Conservation (phyloP, 495 filamentous ascomycete species). For the Penicillium flavigenum region DNA sequence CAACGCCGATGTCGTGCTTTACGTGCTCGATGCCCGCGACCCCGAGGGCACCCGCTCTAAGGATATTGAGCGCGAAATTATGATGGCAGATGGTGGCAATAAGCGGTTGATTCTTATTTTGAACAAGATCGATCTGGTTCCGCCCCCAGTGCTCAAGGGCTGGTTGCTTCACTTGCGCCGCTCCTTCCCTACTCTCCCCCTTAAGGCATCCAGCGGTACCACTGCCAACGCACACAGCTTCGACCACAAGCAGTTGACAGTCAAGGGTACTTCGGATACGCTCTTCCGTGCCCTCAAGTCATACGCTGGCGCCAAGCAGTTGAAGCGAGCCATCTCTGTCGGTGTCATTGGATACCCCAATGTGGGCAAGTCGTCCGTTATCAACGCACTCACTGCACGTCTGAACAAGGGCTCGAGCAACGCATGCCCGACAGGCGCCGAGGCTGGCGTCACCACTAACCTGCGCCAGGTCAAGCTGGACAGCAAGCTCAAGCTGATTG, state of each 20-base stretch:
- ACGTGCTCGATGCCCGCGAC: constrained; percentile 92
- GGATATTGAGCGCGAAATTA: constrained; percentile 85
- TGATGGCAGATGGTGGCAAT: constrained; percentile 75
- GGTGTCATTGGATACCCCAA: constrained; percentile 97
- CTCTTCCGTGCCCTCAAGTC: constrained; percentile 91
- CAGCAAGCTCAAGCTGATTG: constrained; percentile 89
- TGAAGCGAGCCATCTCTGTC: constrained; percentile 87
- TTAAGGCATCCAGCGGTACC: constrained; percentile 80
- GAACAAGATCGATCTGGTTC: constrained; percentile 96
- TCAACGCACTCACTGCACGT: constrained; percentile 86
- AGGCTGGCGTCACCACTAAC: constrained; percentile 89
- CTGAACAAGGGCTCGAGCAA: constrained; percentile 64
- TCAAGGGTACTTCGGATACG: constrained; percentile 79
- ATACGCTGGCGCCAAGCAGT: constrained; percentile 76
- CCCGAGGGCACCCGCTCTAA: constrained; percentile 88
- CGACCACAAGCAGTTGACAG: constrained; percentile 85
- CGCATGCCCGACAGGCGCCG: constrained; percentile 85
- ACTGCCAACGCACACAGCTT: constrained; percentile 86
- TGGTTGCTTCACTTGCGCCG: constrained; percentile 86
- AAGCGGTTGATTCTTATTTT: constrained; percentile 91
- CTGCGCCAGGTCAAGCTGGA: constrained; percentile 91
- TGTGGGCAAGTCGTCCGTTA: constrained; percentile 95
- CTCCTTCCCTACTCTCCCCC: constrained; percentile 89
- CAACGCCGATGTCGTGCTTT: constrained; percentile 85
- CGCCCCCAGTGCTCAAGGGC: constrained; percentile 71